These are phyloP conservation scores for Candida multigemmis DNA, from an alignment of 805 yeast species.

Conservation along the genomic window DNA sequence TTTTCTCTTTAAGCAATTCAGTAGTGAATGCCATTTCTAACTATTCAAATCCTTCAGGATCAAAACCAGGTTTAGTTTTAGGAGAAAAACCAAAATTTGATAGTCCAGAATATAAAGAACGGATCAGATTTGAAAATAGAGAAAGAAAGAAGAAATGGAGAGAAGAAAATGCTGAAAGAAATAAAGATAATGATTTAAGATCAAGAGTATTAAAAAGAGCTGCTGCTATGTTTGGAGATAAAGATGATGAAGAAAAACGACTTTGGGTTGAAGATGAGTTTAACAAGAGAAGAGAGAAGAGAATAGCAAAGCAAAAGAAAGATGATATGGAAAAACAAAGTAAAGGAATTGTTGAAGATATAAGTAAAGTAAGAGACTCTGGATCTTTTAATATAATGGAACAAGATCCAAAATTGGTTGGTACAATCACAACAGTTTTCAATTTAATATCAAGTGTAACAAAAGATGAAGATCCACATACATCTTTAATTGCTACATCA, in stretches of 20 bases:
- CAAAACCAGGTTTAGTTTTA: conserved; percentile 6
- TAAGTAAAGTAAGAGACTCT: too few relatives aligned
- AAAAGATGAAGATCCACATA: conserved; percentile 21
- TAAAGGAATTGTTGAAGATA: conserved; percentile 6
- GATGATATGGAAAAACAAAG: conserved; percentile 12
- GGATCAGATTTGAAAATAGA: conserved; percentile 58
- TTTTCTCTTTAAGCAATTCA: conserved; percentile 9
- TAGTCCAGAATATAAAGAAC: conserved; percentile 39
- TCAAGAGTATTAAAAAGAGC: conserved; percentile 75
- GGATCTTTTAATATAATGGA: too few relatives aligned
- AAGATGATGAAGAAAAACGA: conserved; percentile 38
- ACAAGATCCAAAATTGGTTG: conserved; percentile 15
- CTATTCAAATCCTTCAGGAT: conserved; percentile 10
- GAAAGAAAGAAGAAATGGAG: conserved; percentile 80
- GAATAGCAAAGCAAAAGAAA: conserved; percentile 39
- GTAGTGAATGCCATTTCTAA: conserved; percentile 15
- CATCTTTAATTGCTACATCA: conserved; percentile 25
- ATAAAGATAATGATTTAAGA: conserved; percentile 81
- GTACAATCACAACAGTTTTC: conserved; percentile 22
- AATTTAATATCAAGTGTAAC: conserved; percentile 25
- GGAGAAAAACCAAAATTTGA: conserved; percentile 18
- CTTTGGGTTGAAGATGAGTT: conserved; percentile 76
- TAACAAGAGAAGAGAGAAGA: conserved; percentile 49
- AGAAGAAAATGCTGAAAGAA: conserved; percentile 67
- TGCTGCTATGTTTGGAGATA: conserved; percentile 50